Conservation (phyloP, 2,329 filamentous ascomycete species). For the Sordariomycetes sp. region DNA sequence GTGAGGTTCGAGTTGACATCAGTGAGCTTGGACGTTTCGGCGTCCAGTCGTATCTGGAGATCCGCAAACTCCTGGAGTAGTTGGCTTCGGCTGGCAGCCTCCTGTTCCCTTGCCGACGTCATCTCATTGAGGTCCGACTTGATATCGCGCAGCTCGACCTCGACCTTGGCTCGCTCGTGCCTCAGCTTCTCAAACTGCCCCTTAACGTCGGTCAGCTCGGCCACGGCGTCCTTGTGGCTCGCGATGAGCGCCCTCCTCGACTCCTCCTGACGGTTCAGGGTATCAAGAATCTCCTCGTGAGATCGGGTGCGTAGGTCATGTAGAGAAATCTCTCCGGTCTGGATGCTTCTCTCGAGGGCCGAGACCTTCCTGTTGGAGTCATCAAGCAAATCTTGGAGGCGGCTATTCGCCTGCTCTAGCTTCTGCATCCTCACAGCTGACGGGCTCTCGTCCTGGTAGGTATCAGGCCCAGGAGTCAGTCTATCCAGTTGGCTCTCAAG, state of each 20-base stretch:
- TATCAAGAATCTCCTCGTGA: constrained; percentile 84
- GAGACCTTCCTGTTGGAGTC: constrained; percentile 90
- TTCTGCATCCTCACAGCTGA: constrained; percentile 75
- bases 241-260: constrained; percentile 70
- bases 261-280: constrained; percentile 87
- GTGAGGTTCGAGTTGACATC: constrained; percentile 76
- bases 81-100: constrained; percentile 75
- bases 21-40: constrained; percentile 70
- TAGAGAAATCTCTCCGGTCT: constrained; percentile 74
- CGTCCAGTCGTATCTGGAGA: constrained; percentile 82
- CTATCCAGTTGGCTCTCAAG: constrained; percentile 78
- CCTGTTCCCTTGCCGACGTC: constrained; percentile 66
- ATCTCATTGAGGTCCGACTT: constrained; percentile 77
- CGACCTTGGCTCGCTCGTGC: constrained; percentile 63
- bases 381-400: constrained; percentile 87
- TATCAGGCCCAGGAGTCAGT: constrained; percentile 46
- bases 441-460: constrained; percentile 58
- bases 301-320: constrained; percentile 87
- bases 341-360: constrained; percentile 72
- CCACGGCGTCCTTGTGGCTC: constrained; percentile 72
- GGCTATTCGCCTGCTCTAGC: constrained; percentile 81
- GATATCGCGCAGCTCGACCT: constrained; percentile 77
- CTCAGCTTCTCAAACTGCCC: constrained; percentile 77
- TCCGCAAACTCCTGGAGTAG: constrained; percentile 87
- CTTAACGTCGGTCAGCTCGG: constrained; percentile 78